Evolutionary conservation across 345 rosid genomes (phyloP).

Genomic region (Melaleuca quinquenervia): DNA sequence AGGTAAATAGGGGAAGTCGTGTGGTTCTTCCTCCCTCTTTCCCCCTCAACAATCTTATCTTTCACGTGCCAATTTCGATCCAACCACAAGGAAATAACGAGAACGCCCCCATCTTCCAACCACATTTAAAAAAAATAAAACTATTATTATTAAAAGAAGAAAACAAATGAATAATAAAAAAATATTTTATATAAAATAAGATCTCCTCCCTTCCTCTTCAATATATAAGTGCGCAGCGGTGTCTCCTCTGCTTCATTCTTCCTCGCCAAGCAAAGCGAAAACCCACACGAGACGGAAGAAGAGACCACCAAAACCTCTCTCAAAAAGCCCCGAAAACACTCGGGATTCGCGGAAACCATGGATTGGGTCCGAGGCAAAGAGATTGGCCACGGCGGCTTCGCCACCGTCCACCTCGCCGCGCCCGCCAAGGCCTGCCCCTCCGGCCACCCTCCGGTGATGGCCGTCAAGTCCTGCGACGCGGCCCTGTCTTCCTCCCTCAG

Average conservation of each 20-base stretch:
- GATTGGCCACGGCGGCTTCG: not conserved
- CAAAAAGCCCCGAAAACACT: not conserved
- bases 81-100: not conserved
- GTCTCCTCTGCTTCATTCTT: not conserved
- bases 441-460: constrained; percentile 33
- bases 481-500: constrained; percentile 20
- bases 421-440: not conserved
- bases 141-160: not conserved
- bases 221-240: not conserved
- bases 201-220: not conserved
- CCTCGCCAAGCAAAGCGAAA: not conserved
- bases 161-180: no score
- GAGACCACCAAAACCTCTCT: not conserved
- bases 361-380: not conserved
- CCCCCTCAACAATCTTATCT: not conserved
- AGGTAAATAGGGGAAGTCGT: no score
- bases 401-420: constrained; percentile 36
- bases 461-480: constrained; percentile 52
- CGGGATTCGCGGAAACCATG: not conserved
- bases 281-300: not conserved
- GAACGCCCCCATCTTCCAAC: not conserved
- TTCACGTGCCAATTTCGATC: not conserved
- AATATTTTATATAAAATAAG: not conserved
- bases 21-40: not conserved
- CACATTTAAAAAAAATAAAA: not conserved